phyloP scores from a whole-genome alignment of 2,329 filamentous ascomycete genomes.

The Fusarium pseudoanthophilum region DNA sequence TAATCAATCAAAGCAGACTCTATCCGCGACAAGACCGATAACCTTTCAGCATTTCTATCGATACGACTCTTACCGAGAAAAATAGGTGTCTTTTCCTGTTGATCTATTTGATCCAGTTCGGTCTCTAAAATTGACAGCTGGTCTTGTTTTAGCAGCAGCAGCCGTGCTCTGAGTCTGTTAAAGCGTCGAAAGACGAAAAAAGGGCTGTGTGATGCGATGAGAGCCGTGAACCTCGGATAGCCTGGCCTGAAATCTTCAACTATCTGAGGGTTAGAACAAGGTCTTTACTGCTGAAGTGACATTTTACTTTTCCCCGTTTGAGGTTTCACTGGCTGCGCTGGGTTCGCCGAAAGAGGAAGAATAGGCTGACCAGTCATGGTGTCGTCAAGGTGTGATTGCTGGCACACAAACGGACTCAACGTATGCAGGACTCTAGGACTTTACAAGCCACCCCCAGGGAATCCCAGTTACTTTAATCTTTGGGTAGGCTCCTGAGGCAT shows the following conservation, averaged over 20 bases:
- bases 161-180: not conserved
- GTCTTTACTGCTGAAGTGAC: fast-evolving
- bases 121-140: not conserved
- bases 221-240: not conserved
- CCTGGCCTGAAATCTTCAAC: not conserved
- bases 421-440: not conserved
- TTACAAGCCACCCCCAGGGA: not conserved
- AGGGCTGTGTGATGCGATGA: not conserved
- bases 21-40: not conserved
- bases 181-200: not conserved
- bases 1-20: not conserved
- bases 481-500: not conserved
- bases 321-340: not conserved
- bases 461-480: not conserved
- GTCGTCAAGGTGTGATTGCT: not conserved
- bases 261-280: not conserved
- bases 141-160: not conserved
- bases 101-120: not conserved
- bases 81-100: not conserved
- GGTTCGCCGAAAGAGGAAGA: not conserved
- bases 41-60: not conserved
- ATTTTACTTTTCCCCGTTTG: not conserved
- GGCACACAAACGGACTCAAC: not conserved
- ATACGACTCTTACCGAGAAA: not conserved
- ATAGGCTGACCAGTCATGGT: not conserved